Evolutionary conservation across 768 basidiomycete genomes (phyloP), one percentile per base, ranked within the genome.

Genomic region (Boletus pseudopeckii): DNA sequence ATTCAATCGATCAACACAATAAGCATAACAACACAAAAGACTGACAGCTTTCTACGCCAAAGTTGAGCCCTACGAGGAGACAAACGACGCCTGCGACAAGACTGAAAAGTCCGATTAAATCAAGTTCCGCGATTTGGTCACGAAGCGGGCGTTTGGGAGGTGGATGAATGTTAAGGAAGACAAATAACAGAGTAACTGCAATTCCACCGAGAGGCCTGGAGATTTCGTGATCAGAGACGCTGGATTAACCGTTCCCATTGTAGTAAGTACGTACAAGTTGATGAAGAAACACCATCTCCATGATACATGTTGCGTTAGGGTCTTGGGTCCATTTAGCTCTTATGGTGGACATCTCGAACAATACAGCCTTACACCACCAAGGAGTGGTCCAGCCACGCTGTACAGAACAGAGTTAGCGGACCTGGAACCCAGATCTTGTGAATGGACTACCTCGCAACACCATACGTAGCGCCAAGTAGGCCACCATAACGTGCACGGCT

Each of bases 271-370:
- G 48, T 62, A 85, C 85, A 88, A 59, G 60, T 88, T 87, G 57
- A 88, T 83, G 64, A 80, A 87, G 67, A 89, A 88, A 62, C 85
- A 86, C 89, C 88, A 90, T 72, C 90, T 70, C 90, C 90, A 91
- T 0, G 82, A 75, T 17, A 83, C 84, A 62, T 86, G 83, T 64
- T 89, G 83, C 0, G 87, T 79, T 52, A 92, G 79, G 9, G 74
- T 81, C 85, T 86, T 53, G 36, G 5, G 18, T 34, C 5, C 7
- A 50, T 33, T 60, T 14, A 50, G 26, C 9, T 7, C 2, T 22
- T 8, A 22, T 5, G 1, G 8, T 1, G 0, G 10, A 33, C 1
- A 3, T 39, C 33, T 15, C 9, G 3, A 36, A 32, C 1, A 30
- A 22, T 7, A 24, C 14, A 24, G n/a, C 68, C 85, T 74, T 67